Evolutionary conservation across 2,329 filamentous ascomycete species (phyloP), one percentile per base, ranked within the genome.

Genomic region (Fusarium xyrophilum): DNA sequence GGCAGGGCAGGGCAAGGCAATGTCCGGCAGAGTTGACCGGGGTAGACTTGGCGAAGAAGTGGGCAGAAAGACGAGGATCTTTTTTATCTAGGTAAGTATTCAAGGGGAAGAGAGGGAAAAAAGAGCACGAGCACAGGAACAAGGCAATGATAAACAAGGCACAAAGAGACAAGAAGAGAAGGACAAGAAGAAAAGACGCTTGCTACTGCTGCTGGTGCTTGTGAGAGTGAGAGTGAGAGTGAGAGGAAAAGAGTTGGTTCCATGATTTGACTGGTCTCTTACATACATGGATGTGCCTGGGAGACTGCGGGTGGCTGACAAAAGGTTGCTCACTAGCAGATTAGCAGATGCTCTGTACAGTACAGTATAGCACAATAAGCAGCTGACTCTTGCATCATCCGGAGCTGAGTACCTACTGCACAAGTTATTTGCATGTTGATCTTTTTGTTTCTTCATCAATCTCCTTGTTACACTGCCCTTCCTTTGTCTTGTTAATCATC

Each of bases 251-350:
- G 35, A 52, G 33, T 53, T 65, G 61, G 44, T 59, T 38, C 46
- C 60, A 38, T 50, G 61, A 28, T 43, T 48, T 48, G 30, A 48
- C 21, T 43, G 36, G 50, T 32, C 60, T 58, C 44, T 50, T 47
- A 57, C 54, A 63, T 47, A 57, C 54, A 63, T 63, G 59, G 61
- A 65, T 60, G 56, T 66, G 68, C 68, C 67, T 70, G 68, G 60
- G 54, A 69, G 62, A 55, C 48, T 59, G 43, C 50, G 50, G 56
- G 56, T 65, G 60, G 60, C 62, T 65, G 62, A 64, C 62, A 56
- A 62, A 61, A 36, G 44, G n/a, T 19, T 57, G 23, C 40, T 35
- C 21, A 23, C 28, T 21, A 55, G n/a, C 23, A 40, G 42, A 25
- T 25, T 21, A 55, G n/a, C 23, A 40, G 42, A 25, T 25, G 25